Base-by-base conservation (phyloP, 202 grass and related monocot genomes). In the Carex sylvatica region DNA sequence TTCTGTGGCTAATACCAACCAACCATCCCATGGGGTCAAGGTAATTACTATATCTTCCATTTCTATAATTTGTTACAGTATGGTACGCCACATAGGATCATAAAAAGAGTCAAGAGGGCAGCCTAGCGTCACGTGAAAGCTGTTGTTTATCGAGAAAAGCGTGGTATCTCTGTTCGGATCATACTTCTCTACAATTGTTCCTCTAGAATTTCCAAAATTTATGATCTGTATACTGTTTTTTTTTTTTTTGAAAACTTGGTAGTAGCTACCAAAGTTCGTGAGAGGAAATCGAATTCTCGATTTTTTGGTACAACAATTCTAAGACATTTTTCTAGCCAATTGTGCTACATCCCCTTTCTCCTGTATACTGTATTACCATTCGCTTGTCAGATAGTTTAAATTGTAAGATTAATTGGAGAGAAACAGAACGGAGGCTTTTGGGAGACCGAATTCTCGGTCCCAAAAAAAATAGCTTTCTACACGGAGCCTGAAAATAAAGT, bases 91-190 rank as follows among this genome's bases (percentile, higher is more conserved):
- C 4, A 69, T 0, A 33, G 7, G 8, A 69, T 69, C 65, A 18
- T 0, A 20, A 6, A 2, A 52, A 9, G 71, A 74, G 6, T 47
- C 22, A 53, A 54, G 13, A 54, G 11, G 22, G 70, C 22, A 74
- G 47, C 70, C 13, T 74, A 52, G 46, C 44, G 26, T 77, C 73
- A 77, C 73, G 73, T 77, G 73, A 58, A 77, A 77, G 73, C 73
- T 77, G 52, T 55, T 58, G 15, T 18, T 58, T 35, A 77, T 77
- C 52, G 28, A 74, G 15, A 77, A 77, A 35, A 36, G 71, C 73
- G 26, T 58, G 73, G 52, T 58, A 35, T 56, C 73, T 56, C 15
- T 35, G 22, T 58, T 58, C 16, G 6, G 2, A 31, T 74, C 24
- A 8, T 3, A 4, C 10, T 18, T 5, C 23, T 55, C 72, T 75